A percentile compares a stretch with the other conserved stretches of the same genome.
Conservation (phyloP, 2,329 filamentous ascomycete species). For the Xylariaceae sp. region DNA sequence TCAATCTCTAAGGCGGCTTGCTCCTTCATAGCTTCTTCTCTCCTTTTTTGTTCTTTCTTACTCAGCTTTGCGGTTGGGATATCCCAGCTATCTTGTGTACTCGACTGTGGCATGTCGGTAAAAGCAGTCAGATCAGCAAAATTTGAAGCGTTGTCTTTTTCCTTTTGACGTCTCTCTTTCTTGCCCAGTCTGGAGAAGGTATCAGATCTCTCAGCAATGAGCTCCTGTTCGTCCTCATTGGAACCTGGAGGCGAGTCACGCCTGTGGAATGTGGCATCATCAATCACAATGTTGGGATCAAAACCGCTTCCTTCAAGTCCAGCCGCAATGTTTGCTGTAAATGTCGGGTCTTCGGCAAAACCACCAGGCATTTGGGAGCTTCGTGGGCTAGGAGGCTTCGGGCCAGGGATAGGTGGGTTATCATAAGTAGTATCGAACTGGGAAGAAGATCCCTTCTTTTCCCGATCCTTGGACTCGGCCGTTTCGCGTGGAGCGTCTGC, state of each 20-base stretch:
- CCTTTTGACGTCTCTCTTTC: constrained; percentile 35
- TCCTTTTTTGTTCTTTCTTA: constrained; percentile 41
- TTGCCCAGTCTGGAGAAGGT: constrained; percentile 26
- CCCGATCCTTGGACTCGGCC: constrained; percentile 19
- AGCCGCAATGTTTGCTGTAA: constrained; percentile 66
- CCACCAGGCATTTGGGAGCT: constrained; percentile 56
- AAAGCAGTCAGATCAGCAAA: constrained; percentile 19
- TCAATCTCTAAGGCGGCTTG: constrained; percentile 25
- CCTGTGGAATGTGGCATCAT: constrained; percentile 59
- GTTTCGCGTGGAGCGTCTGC: constrained; percentile 13
- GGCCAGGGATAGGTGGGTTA: constrained; percentile 50
- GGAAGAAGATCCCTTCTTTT: constrained; percentile 32
- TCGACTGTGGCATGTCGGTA: constrained; percentile 20
- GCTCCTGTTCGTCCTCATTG: constrained; percentile 37
- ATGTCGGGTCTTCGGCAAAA: constrained; percentile 65
- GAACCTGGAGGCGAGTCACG: constrained; percentile 62
- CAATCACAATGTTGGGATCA: constrained; percentile 64
- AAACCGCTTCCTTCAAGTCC: constrained; percentile 67
- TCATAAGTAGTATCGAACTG: constrained; percentile 39
- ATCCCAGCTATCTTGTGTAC: constrained; percentile 31
- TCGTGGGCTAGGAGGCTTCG: constrained; percentile 50
- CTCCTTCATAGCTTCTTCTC: constrained; percentile 37
- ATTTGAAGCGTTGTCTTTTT: constrained; percentile 33
- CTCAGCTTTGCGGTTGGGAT: constrained; percentile 24
- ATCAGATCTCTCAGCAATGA: constrained; percentile 21